phyloP scores from a whole-genome alignment of 768 basidiomycete genomes.

The Amyloporia xantha region DNA sequence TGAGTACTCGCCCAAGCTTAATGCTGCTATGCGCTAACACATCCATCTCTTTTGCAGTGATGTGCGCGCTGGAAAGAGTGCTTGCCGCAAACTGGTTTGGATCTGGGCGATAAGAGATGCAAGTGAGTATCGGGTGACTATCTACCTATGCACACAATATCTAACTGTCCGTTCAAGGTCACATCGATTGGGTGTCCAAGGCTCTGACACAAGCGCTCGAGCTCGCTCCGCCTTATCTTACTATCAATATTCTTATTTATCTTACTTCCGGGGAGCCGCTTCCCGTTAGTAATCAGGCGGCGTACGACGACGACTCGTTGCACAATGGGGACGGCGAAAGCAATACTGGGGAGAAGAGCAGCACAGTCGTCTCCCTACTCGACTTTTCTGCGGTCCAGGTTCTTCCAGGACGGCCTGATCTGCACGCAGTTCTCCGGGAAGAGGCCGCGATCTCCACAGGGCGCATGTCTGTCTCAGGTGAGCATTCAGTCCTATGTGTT shows the following conservation, averaged over 20 bases:
- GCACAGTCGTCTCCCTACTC: conserved; percentile 13
- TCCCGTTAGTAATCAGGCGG: conserved; percentile 7
- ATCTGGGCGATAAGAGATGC: conserved; percentile 37
- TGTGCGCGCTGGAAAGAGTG: conserved; percentile 18
- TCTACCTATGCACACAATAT: not conserved
- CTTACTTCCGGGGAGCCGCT: conserved; percentile 25
- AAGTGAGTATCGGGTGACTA: conserved; percentile 20
- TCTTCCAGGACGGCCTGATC: conserved; percentile 36
- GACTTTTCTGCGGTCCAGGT: conserved; percentile 22
- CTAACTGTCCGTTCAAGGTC: conserved; percentile 15
- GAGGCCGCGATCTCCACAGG: conserved; percentile 33
- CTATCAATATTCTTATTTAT: conserved; percentile 35
- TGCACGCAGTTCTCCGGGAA: conserved; percentile 28
- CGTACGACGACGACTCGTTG: conserved; percentile 17
- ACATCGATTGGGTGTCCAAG: conserved; percentile 41
- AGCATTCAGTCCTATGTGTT: conserved; percentile 13
- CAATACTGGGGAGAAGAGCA: conserved; percentile 11
- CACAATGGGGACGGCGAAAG: not conserved
- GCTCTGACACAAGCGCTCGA: conserved; percentile 28
- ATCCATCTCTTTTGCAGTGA: conserved; percentile 16
- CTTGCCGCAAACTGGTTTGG: conserved; percentile 30
- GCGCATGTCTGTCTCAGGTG: conserved; percentile 43
- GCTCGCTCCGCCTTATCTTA: conserved; percentile 24
- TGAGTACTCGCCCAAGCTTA: conserved; percentile 12
- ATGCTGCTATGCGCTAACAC: not conserved